Percentiles rank a stretch among this genome's conserved stretches.
These are phyloP conservation scores for Ziziphus jujuba DNA, from an alignment of 306 rosid species.

Conservation along the genomic window DNA sequence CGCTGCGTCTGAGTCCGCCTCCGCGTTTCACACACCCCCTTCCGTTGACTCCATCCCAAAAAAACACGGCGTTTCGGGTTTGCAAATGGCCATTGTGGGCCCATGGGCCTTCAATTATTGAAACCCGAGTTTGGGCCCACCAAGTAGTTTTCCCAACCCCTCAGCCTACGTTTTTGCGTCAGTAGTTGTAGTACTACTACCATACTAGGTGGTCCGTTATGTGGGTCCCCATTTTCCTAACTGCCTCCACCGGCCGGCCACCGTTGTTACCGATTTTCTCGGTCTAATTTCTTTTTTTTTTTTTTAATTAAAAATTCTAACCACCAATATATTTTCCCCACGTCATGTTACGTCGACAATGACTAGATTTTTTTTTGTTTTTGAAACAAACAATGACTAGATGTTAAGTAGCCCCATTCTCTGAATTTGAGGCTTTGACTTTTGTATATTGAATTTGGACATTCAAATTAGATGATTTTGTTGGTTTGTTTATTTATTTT, in stretches of 20 bases:
- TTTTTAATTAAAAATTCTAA: neutral
- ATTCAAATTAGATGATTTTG: no score
- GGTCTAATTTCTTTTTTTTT: no score
- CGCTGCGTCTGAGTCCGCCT: conserved; percentile 11
- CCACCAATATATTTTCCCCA: conserved; percentile 4
- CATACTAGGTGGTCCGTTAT: no score
- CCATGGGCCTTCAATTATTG: neutral
- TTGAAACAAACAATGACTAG: neutral
- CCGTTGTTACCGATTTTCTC: no score
- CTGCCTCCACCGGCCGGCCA: conserved; percentile 6
- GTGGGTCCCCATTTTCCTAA: conserved; percentile 16
- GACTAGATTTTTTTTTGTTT: neutral
- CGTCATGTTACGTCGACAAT: conserved; percentile 1
- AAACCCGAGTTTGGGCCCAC: no score
- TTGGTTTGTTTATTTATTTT: no score
- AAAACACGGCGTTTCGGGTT: conserved; percentile 6
- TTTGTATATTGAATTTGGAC: no score
- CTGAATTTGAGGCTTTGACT: no score
- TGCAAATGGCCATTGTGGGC: neutral
- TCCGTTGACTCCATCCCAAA: conserved; percentile 34
- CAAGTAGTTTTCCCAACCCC: no score
- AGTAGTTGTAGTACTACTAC: no score
- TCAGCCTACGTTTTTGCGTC: no score
- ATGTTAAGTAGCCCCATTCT: no score
- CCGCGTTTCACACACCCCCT: conserved; percentile 10